Evolutionary conservation across 768 basidiomycete genomes (phyloP), one percentile per base, ranked within the genome.

Genomic region (Boletus sensibilis): DNA sequence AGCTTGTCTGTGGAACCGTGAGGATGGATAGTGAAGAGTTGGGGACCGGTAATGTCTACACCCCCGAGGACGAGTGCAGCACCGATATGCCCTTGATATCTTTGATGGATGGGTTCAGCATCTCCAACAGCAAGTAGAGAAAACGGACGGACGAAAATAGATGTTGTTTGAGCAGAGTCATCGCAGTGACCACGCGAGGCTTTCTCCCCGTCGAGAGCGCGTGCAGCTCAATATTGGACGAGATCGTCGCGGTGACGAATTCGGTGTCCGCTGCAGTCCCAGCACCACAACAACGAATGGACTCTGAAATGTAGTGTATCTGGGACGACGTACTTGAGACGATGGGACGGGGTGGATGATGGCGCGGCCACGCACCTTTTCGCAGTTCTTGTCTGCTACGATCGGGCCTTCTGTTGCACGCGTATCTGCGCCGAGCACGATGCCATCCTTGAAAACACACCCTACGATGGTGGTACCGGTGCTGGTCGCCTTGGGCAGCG

Each of bases 261-360:
- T 96, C 94, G 0, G 96, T 98, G 69, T 99, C 97, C 9, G 97
- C 97, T n/a, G 96, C 97, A 2, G 97, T 98, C 58, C 97, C 97
- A 1, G 97, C 97, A 65, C 97, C 97, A 70, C 96, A 98, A 78
- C 97, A 99, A 48, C 95, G 83, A 58, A 99, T 98, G 60, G 87
- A 86, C 57, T 97, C 94, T 5, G 94, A 87, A 69, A 99, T 90
- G 74, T 88, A 98, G 74, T 99, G 97, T 66, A 99, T 99, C 96
- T 98, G 61, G 23, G 27, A 54, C 1, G 20, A 33, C n/a, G 35
- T 25, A 18, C 12, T 37, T 9, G 46, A 7, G 39, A 21, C 3
- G 39, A 2, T 5, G 14, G 2, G 23, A 35, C 2, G 18, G 21
- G 8, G 4, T 7, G 16, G 21, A 39, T 7, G 49, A 33, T 14